Base-by-base conservation (phyloP, 2,329 filamentous ascomycete genomes). In the Ophiostoma quercus region DNA sequence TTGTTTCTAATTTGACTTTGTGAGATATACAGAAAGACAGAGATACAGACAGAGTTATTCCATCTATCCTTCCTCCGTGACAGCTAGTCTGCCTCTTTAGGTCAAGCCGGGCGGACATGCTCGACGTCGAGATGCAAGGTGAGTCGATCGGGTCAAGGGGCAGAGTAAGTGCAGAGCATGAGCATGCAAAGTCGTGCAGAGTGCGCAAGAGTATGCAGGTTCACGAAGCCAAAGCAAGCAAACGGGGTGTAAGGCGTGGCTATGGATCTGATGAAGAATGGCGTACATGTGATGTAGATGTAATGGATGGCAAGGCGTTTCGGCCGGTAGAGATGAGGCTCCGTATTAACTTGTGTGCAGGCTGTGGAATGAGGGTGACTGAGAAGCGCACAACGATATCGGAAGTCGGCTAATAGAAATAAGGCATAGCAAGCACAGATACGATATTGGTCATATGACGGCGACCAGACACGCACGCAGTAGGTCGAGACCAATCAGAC, bases 201-300 rank as follows among this genome's bases (percentile, higher is more conserved):
- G 25, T 29, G 25, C 25, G 25, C 25, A 29, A 57, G 51, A 47
- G 43, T 7, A 57, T 57, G 51, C 51, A 57, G 43, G 43, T 7
- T n/a, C 16, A 22, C 22, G 11, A 22, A n/a, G n/a, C 16, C 51
- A 25, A 25, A 25, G 43, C 43, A 47, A 47, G 43, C 43, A 29
- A 57, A 25, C 16, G 51, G 51, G n/a, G 51, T n/a, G 11, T 11
- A 57, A 25, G 51, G 51, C 51, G 25, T 57, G 51, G 51, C 3
- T n/a, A 57, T 57, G 51, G 51, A 57, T 25, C 22, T n/a, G 22
- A 57, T 57, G 51, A 57, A 57, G 51, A 57, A 57, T 57, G 51
- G 51, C 51, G 22, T 25, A 25, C 51, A 57, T 57, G 51, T 25
- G 25, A 29, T 29, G 51, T 57, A 14, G 9, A 29, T 57, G 9